A percentile compares a stretch with the other conserved stretches of the same genome.
phyloP scores from a whole-genome alignment of 352 stramenopile species.

The Pythium dissotocum region DNA sequence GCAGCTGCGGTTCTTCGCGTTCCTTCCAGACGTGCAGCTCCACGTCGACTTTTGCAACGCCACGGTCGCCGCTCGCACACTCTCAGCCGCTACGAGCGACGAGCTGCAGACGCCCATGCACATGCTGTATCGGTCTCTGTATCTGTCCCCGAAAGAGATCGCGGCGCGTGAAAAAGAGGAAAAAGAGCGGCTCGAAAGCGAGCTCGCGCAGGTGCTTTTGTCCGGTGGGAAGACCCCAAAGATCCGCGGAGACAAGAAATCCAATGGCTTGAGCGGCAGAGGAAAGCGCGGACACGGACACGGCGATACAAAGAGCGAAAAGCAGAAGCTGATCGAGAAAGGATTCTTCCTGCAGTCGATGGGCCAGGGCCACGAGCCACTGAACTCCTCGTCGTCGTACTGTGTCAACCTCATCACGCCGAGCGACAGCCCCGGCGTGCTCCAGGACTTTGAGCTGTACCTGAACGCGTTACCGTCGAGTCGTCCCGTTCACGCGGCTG shows the following conservation, averaged over 20 bases:
- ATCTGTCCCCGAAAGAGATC: constrained; percentile 62
- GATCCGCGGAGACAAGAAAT: constrained; percentile 27
- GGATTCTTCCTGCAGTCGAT: constrained; percentile 74
- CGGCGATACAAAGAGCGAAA: constrained; percentile 10
- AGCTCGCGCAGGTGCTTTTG: constrained; percentile 17
- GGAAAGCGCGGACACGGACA: constrained; percentile 24
- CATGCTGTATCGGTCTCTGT: constrained; percentile 79
- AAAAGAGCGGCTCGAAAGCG: constrained; percentile 38
- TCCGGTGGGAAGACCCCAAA: constrained; percentile 23
- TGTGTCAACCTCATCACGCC: constrained; percentile 80
- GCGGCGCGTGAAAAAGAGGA: constrained; percentile 44
- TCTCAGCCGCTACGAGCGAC: constrained; percentile 40
- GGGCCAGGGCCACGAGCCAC: constrained; percentile 69
- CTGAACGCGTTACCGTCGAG: constrained; percentile 67
- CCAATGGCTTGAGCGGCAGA: background rate
- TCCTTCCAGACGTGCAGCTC: constrained; percentile 67
- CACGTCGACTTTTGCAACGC: constrained; percentile 66
- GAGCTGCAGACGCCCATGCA: constrained; percentile 64
- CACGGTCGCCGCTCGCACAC: constrained; percentile 41
- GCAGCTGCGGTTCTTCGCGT: constrained; percentile 73
- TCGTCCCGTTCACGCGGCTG: constrained; percentile 52
- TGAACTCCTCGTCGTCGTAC: constrained; percentile 60
- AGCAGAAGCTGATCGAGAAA: constrained; percentile 30
- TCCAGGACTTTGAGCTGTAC: constrained; percentile 76
- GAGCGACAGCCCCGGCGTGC: constrained; percentile 53